Percentiles rank a stretch among this genome's conserved stretches.
phyloP scores from a whole-genome alignment of 371 early-diverging fungal species.

The Conidiobolus incongruus region DNA sequence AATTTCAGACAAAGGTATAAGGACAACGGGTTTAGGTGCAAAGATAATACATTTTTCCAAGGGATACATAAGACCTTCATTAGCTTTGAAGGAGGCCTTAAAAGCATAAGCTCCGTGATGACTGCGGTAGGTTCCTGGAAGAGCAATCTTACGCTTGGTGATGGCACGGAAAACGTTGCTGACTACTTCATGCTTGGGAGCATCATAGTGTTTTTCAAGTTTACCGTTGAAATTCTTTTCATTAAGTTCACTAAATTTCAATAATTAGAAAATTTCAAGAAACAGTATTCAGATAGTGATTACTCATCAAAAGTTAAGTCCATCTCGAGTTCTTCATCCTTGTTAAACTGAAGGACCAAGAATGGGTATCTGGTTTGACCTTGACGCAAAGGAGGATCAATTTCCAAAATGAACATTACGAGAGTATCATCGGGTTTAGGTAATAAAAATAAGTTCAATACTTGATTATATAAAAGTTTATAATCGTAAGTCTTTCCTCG shows the following conservation, averaged over 20 bases:
- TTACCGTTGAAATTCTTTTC: conserved; percentile 48
- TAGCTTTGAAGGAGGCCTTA: conserved; percentile 95
- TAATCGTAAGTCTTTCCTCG: conserved; percentile 96
- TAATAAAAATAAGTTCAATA: conserved; percentile 64
- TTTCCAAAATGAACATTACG: conserved; percentile 64
- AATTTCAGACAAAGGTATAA: conserved; percentile 71
- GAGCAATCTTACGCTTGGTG: conserved; percentile 52
- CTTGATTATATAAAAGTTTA: conserved; percentile 72
- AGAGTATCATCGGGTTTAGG: conserved; percentile 88
- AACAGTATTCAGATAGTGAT: neutral
- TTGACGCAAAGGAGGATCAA: conserved; percentile 95
- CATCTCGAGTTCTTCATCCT: conserved; percentile 74
- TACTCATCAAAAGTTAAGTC: conserved; percentile 57
- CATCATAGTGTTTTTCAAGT: conserved; percentile 73
- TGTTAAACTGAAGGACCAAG: conserved; percentile 86
- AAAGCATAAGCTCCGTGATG: conserved; percentile 58
- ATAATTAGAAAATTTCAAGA: too few species aligned
- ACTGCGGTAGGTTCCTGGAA: conserved; percentile 63
- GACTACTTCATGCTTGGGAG: conserved; percentile 69
- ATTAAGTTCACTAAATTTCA: neutral
- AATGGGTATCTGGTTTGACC: conserved; percentile 97
- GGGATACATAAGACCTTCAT: conserved; percentile 92
- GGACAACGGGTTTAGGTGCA: conserved; percentile 87
- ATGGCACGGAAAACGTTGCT: conserved; percentile 77
- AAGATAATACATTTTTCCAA: conserved; percentile 83